Conservation (phyloP, 1,139 yeast species). For the Taphrina confusa region DNA sequence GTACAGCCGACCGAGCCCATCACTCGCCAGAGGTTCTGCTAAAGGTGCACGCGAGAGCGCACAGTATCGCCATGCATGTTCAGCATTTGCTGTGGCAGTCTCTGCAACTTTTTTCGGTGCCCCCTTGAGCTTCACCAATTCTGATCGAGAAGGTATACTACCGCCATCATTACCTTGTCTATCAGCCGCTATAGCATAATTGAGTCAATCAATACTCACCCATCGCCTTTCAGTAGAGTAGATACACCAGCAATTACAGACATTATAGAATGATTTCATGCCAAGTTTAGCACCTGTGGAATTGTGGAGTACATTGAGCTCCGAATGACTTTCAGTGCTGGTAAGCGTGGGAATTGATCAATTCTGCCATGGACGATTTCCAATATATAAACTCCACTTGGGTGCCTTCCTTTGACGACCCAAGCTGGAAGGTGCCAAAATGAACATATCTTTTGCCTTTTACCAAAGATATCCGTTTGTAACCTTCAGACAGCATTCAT, state of each 20-base stretch:
- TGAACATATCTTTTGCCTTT: conserved; percentile 36
- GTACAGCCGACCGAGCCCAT: conserved; percentile 68
- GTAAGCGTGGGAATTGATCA: conserved; percentile 7
- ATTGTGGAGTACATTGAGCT: no score
- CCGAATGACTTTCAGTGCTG: background rate
- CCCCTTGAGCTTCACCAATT: conserved; percentile 45
- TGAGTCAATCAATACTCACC: no score
- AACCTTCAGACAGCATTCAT: conserved; percentile 31
- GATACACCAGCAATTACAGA: no score
- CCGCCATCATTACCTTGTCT: conserved; percentile 55
- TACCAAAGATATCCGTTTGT: conserved; percentile 36
- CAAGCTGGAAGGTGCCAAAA: conserved; percentile 32
- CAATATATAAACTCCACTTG: background rate
- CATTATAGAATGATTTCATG: no score
- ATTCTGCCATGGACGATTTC: background rate
- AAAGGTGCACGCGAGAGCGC: conserved; percentile 50
- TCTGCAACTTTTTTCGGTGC: conserved; percentile 39
- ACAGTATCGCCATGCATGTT: conserved; percentile 52
- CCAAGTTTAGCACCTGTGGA: no score
- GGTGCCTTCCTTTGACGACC: background rate
- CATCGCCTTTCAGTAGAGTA: no score
- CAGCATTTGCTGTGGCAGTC: conserved; percentile 41
- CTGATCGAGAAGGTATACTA: conserved; percentile 54
- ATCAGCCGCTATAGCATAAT: no score
- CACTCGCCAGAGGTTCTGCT: conserved; percentile 63